Conservation (phyloP, 345 rosid species). For the Raphanus raphanistrum region DNA sequence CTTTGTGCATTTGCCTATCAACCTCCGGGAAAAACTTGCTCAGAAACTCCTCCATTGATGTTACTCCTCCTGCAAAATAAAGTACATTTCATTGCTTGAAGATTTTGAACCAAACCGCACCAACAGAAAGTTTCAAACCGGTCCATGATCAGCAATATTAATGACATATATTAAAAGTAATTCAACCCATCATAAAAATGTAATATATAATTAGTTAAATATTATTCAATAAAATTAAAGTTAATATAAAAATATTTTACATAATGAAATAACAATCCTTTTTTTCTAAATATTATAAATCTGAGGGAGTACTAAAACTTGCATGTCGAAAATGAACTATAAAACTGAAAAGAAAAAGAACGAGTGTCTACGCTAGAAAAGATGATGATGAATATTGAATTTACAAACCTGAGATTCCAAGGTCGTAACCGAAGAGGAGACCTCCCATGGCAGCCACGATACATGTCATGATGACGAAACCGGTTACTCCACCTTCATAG, state of each 20-base stretch:
- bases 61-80: slow-evolving; percentile 49
- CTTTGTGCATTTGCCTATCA: slow-evolving; percentile 24
- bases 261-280: no score
- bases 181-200: no score
- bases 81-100: background rate
- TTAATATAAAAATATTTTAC: no score
- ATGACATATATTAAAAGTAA: no score
- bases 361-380: background rate
- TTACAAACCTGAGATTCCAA: slow-evolving; percentile 51
- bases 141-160: no score
- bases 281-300: no score
- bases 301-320: background rate
- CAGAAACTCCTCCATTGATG: slow-evolving; percentile 55
- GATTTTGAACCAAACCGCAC: background rate
- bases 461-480: slow-evolving; percentile 49
- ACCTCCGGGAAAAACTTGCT: slow-evolving; percentile 52
- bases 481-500: slow-evolving; percentile 51
- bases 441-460: slow-evolving; percentile 62
- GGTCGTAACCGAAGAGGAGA: slow-evolving; percentile 58
- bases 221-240: no score
- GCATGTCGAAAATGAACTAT: slow-evolving; percentile 5
- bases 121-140: background rate
- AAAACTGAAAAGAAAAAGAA: background rate
- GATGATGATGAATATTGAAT: background rate
- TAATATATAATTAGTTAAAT: background rate